A percentile compares a stretch with the other conserved stretches of the same genome.
These are phyloP conservation scores for Botryococcus braunii DNA, from an alignment of 163 green algal species.

Conservation along the genomic window DNA sequence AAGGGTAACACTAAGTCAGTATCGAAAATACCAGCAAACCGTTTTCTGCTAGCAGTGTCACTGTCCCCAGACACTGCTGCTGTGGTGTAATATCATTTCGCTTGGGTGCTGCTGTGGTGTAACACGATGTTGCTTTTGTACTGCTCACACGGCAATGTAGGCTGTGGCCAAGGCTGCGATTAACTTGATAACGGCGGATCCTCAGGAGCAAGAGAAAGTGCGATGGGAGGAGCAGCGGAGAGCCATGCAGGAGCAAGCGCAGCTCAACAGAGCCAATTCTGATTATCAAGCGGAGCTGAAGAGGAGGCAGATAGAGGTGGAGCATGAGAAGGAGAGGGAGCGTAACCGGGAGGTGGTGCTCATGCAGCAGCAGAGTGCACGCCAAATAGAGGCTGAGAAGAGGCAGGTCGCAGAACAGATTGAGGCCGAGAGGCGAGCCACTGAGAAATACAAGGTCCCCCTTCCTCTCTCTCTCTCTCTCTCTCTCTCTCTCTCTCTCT, in stretches of 20 bases:
- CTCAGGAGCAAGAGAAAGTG: slow-evolving; percentile 77
- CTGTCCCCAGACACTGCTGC: not conserved
- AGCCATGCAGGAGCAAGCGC: slow-evolving; percentile 72
- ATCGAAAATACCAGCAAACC: no score
- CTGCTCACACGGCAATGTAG: slow-evolving; percentile 1
- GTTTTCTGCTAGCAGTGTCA: no score
- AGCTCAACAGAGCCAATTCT: slow-evolving; percentile 48
- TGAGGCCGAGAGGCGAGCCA: slow-evolving; percentile 76
- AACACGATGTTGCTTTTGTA: not conserved
- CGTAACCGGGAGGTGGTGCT: slow-evolving; percentile 84
- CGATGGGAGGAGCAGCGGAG: slow-evolving; percentile 89
- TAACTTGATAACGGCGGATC: no score
- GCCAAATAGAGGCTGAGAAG: slow-evolving; percentile 66
- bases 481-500: no score
- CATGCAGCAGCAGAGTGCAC: slow-evolving; percentile 56
- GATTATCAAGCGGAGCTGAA: slow-evolving; percentile 72
- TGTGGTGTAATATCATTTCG: not conserved
- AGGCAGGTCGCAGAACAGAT: slow-evolving; percentile 81
- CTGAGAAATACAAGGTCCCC: slow-evolving; percentile 70
- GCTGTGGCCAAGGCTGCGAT: no score
- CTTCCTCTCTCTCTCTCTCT: no score
- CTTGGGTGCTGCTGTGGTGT: not conserved
- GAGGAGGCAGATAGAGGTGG: slow-evolving; percentile 36
- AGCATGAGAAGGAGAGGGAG: slow-evolving; percentile 59
- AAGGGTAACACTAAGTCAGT: no score